phyloP scores from a whole-genome alignment of 371 early-diverging fungal species.

The Entomophthora muscae region DNA sequence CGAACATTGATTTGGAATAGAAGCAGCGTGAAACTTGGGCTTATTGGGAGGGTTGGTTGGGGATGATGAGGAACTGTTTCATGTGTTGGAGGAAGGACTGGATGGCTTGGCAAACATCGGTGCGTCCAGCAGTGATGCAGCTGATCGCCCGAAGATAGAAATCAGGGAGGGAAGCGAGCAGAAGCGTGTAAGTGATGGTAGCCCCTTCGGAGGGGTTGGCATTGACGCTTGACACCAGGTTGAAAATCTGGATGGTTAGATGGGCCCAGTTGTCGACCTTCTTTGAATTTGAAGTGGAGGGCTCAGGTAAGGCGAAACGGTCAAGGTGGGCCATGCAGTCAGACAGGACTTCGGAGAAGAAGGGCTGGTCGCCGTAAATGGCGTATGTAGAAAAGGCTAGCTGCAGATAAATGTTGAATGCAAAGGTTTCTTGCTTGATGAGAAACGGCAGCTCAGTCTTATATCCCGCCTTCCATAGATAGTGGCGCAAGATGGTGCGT shows the following conservation, averaged over 20 bases:
- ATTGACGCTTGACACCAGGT: background rate
- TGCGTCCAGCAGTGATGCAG: background rate
- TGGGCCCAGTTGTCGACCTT: constrained; percentile 6
- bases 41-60: too few relatives aligned
- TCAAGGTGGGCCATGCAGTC: background rate
- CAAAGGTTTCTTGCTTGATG: constrained; percentile 44
- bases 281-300: background rate
- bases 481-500: constrained; percentile 48
- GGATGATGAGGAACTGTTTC: too few relatives aligned
- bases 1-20: too few relatives aligned
- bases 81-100: background rate
- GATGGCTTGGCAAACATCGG: background rate
- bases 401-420: constrained; percentile 20
- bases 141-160: background rate
- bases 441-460: constrained; percentile 71
- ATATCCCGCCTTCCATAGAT: constrained; percentile 54
- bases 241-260: background rate
- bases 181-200: background rate
- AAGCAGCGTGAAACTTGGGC: too few relatives aligned
- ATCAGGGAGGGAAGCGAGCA: background rate
- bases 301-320: background rate
- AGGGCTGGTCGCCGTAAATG: constrained; percentile 17
- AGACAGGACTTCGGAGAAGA: background rate
- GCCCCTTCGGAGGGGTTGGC: background rate
- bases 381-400: constrained; percentile 22